These are phyloP conservation scores for Protomyces gravidus DNA, from an alignment of 1,139 yeast species.

Conservation along the genomic window DNA sequence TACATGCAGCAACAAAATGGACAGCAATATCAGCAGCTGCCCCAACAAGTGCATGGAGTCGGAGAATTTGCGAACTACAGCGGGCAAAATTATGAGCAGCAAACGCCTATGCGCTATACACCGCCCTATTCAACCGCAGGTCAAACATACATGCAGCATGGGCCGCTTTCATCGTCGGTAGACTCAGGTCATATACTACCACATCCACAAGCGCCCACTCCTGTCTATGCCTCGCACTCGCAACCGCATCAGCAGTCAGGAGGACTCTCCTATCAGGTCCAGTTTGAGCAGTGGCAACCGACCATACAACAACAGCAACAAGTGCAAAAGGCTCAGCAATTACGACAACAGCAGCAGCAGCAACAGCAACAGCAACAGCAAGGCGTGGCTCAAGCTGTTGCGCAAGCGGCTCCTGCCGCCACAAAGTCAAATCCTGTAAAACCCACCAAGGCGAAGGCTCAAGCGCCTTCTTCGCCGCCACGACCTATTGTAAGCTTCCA, in stretches of 20 bases:
- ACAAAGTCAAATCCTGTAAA: neutral
- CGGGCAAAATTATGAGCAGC: neutral
- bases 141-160: no score
- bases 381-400: neutral
- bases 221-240: no score
- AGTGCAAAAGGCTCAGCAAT: neutral
- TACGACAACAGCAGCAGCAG: neutral
- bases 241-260: no score
- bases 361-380: conserved; percentile 1
- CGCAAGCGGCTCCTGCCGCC: conserved; percentile 4
- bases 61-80: no score
- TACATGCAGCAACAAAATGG: neutral
- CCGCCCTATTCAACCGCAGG: no score
- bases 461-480: conserved; percentile 17
- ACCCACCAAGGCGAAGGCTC: no score
- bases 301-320: conserved; percentile 5
- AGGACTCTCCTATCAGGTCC: neutral
- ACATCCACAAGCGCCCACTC: no score
- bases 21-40: neutral
- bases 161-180: no score
- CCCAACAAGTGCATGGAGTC: neutral
- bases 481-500: conserved; percentile 16
- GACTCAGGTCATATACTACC: no score
- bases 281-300: conserved; percentile 5
- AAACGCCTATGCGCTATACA: neutral